Conservation (phyloP, 1,284 basidiomycete species). For the Caloboletus inedulis region DNA sequence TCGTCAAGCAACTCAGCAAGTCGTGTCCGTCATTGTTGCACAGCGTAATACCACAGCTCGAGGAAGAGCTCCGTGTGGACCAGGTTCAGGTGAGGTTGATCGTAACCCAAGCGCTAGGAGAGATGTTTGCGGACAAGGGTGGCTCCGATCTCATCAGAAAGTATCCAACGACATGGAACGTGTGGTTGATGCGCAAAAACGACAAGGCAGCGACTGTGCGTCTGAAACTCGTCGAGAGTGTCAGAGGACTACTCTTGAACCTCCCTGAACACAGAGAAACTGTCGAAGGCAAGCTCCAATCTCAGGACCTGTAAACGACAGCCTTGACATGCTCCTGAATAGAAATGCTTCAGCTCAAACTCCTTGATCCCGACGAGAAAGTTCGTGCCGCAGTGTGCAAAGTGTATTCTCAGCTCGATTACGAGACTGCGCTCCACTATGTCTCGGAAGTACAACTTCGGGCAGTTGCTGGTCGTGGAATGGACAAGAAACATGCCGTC, state of each 20-base stretch:
- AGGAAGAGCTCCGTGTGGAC: constrained; percentile 84
- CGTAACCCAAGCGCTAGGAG: constrained; percentile 82
- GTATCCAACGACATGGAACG: constrained; percentile 82
- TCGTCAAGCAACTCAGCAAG: constrained; percentile 82
- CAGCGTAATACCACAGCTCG: constrained; percentile 90
- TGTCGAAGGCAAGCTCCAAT: constrained; percentile 58
- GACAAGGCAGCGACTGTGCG: constrained; percentile 78
- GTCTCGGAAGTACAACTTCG: constrained; percentile 65
- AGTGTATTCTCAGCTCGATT: constrained; percentile 82
- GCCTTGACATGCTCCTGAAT: constrained; percentile 15
- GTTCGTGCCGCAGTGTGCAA: constrained; percentile 85
- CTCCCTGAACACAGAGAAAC: constrained; percentile 67
- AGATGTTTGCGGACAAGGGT: constrained; percentile 83
- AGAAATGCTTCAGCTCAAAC: constrained; percentile 67
- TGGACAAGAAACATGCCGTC: constrained; percentile 87
- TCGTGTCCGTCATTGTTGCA: constrained; percentile 81
- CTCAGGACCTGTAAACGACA: neutral
- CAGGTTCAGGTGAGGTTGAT: constrained; percentile 71
- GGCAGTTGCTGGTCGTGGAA: constrained; percentile 66
- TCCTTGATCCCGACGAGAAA: constrained; percentile 88
- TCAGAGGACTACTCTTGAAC: constrained; percentile 59
- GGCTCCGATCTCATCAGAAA: constrained; percentile 73
- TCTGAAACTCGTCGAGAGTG: constrained; percentile 75
- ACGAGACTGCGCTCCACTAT: constrained; percentile 86
- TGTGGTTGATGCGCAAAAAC: constrained; percentile 79